Base-by-base conservation (phyloP, 306 rosid genomes). In the cucumber (Cucumis sativus) region DNA sequence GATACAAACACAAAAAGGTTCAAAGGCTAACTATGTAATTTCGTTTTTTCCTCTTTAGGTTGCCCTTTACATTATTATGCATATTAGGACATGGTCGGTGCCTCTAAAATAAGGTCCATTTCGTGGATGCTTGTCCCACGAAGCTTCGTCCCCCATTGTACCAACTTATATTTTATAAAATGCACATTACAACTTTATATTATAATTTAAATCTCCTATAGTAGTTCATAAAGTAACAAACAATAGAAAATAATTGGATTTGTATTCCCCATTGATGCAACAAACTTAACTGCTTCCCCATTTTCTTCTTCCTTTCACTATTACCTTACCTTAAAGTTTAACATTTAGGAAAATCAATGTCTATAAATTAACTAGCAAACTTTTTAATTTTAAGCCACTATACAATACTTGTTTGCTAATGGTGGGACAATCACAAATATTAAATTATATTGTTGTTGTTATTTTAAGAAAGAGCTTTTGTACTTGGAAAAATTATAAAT, bases 31-130 rank as follows among this genome's bases (percentile, higher is more conserved):
- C 0, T 3, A 33, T 33, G 37, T 33, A 33, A 33, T 33, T 33
- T 33, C 5, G 5, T 33, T 3, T 35, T 63, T 1, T 62, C 7
- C 6, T 12, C 8, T 20, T 21, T 69, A 23, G 20, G 39, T 69
- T 69, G n/a, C 14, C 7, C 14, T 11, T 45, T 12, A 5, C 54
- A 47, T 47, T 13, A 47, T 47, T 3, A 45, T 45, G n/a, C 17
- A 43, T 3, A 70, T 70, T 47, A 70, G 76, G 41, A 43, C 33
- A 70, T 49, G 76, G 76, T 71, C 76, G 76, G 76, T 71, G 76
- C 37, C 57, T 45, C 75, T 40, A 40, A 67, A 40, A 67, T 67
- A 49, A 67, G 54, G 7, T 47, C 60, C 76, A 71, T 49, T 47
- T 49, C 60, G 76, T 71, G 54, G 54, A 13, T 47, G 60, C 76